Evolutionary conservation across 352 stramenopile genomes (phyloP).

Genomic region (Phytophthora hybrid): DNA sequence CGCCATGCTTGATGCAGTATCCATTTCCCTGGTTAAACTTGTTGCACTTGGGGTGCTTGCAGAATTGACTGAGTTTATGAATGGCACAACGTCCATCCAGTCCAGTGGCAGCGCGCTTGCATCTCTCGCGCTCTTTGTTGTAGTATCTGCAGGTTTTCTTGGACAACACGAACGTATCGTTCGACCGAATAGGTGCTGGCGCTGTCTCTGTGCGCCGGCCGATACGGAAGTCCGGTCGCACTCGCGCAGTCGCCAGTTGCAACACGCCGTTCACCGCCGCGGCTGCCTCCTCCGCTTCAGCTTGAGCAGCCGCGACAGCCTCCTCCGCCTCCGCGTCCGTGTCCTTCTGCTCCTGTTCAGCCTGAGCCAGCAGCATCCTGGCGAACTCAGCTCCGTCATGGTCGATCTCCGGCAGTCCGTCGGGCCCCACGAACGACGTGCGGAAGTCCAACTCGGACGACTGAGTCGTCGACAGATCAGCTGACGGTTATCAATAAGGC

Average conservation of each 20-base stretch:
- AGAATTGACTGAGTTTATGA: slow-evolving; percentile 89
- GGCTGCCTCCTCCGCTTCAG: slow-evolving; percentile 32
- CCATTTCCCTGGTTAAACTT: slow-evolving; percentile 90
- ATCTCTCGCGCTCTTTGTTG: slow-evolving; percentile 74
- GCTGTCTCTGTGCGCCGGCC: slow-evolving; percentile 17
- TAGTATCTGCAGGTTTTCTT: slow-evolving; percentile 78
- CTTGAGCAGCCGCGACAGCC: slow-evolving; percentile 26
- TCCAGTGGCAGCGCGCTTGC: slow-evolving; percentile 68
- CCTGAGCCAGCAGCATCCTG: slow-evolving; percentile 75
- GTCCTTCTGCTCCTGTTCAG: slow-evolving; percentile 57
- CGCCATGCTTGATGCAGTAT: slow-evolving; percentile 87
- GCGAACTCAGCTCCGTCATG: slow-evolving; percentile 74
- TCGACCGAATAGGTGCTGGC: slow-evolving; percentile 19
- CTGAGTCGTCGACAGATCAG: slow-evolving; percentile 62
- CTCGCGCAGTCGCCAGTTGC: slow-evolving; percentile 30
- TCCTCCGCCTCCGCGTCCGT: slow-evolving; percentile 30
- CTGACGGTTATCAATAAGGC: slow-evolving; percentile 31
- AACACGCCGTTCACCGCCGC: slow-evolving; percentile 29
- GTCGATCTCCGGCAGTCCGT: slow-evolving; percentile 73
- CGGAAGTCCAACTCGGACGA: slow-evolving; percentile 79
- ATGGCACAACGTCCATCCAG: slow-evolving; percentile 80
- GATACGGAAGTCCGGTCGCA: slow-evolving; percentile 20
- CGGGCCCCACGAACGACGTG: slow-evolving; percentile 65
- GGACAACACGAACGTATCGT: slow-evolving; percentile 27
- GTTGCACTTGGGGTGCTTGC: slow-evolving; percentile 75